Base-by-base conservation (phyloP, 768 basidiomycete species). In the Pleurotus sapidus region DNA sequence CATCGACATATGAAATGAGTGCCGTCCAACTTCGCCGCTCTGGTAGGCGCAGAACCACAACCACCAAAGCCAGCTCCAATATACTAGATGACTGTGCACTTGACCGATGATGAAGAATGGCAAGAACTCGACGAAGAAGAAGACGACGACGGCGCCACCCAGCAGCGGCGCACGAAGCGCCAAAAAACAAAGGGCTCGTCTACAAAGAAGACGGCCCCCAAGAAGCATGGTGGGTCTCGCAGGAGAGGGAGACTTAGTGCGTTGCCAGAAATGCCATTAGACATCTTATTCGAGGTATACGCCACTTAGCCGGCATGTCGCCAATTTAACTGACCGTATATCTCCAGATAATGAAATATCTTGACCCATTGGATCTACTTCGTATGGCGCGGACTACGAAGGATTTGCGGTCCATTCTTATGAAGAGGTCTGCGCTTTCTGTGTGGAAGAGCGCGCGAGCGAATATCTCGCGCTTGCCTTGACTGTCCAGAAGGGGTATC, bases 221-320 rank as follows among this genome's bases (percentile, higher is more conserved):
- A 14, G 39, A 54, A 54, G 51, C 51, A 11, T 34, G 30, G 14
- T 38, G 17, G 18, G 37, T 40, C 38, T n/a, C 34, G 49, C 15
- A 37, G 15, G 27, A 47, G 42, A 24, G 56, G 59, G n/a, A 60
- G 53, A 50, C 56, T 60, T 18, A 46, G 49, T 27, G 27, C 53
- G 4, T 40, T 60, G 5, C 59, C 59, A 0, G 54, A 60, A 34
- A 60, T 60, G 59, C 59, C 59, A 14, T 17, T 60, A 24, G 59
- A 60, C 34, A 60, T 60, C 11, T 54, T 60, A 30, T 57, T 51
- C 27, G 59, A 60, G 49, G 57, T 59, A 12, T 59, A 12, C 14
- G 37, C 18, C 12, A 34, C 18, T 17, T n/a, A 17, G 38, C 34
- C 25, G n/a, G 20, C 25, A 38, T 11, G 34, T 20, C 20, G 4